Evolutionary conservation across 768 basidiomycete species (phyloP).

Genomic region (Cystofilobasidium capitatum): DNA sequence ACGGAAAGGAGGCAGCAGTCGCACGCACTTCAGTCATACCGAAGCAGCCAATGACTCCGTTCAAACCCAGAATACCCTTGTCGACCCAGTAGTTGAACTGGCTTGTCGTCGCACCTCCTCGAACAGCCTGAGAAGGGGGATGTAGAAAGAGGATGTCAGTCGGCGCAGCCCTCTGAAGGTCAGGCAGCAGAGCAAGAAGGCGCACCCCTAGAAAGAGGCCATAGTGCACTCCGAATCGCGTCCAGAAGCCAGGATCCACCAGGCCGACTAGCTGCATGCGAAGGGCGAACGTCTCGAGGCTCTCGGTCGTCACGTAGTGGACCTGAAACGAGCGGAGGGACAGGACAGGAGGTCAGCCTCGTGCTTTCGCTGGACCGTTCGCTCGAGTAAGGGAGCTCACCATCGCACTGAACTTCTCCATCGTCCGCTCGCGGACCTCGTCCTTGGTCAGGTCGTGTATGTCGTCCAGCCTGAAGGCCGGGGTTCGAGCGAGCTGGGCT

Average conservation of each 20-base stretch:
- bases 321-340: slow-evolving; percentile 28
- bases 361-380: too few species aligned
- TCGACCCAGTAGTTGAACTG: slow-evolving; percentile 41
- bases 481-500: slow-evolving; percentile 40
- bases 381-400: background rate
- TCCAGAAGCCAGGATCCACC: slow-evolving; percentile 44
- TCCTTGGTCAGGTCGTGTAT: slow-evolving; percentile 42
- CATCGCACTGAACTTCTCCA: slow-evolving; percentile 36
- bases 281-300: slow-evolving; percentile 39
- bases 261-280: slow-evolving; percentile 41
- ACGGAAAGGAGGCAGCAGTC: background rate
- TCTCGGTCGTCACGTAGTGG: slow-evolving; percentile 42
- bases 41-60: slow-evolving; percentile 43
- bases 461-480: slow-evolving; percentile 41
- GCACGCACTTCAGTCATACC: slow-evolving; percentile 33
- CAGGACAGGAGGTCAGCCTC: background rate
- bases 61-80: slow-evolving; percentile 41
- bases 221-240: slow-evolving; percentile 40
- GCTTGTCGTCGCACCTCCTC: slow-evolving; percentile 41
- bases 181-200: background rate
- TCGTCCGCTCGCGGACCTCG: slow-evolving; percentile 40
- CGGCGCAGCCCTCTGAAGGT: too few species aligned
- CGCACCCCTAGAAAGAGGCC: slow-evolving; percentile 42
- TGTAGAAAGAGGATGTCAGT: too few species aligned
- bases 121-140: slow-evolving; percentile 25